Evolutionary conservation across 2,329 filamentous ascomycete species (phyloP).

Genomic region (Verticillium dahliae): DNA sequence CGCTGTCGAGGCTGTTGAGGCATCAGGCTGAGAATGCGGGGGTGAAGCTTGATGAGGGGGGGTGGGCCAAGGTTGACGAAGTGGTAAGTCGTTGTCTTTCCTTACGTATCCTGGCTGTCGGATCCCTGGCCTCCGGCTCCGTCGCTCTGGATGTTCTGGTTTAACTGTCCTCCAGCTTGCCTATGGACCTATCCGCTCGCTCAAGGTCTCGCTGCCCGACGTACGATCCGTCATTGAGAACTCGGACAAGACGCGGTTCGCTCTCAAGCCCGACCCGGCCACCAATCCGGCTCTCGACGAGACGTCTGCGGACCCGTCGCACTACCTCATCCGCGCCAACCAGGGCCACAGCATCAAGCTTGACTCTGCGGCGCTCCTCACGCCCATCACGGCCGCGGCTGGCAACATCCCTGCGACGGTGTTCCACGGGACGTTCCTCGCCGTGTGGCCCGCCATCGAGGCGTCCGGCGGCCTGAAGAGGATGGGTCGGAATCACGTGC

Average conservation of each 20-base stretch:
- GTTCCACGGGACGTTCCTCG: slow-evolving; percentile 85
- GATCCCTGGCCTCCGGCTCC: too few relatives aligned
- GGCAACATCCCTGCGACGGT: slow-evolving; percentile 58
- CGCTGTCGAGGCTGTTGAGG: slow-evolving; percentile 46
- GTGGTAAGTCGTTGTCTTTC: slow-evolving; percentile 41
- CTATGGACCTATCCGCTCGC: slow-evolving; percentile 54
- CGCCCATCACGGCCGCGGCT: slow-evolving; percentile 54
- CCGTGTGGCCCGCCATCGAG: slow-evolving; percentile 70
- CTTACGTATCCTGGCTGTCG: too few relatives aligned
- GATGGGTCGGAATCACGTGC: slow-evolving; percentile 84
- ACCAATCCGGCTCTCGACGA: slow-evolving; percentile 19
- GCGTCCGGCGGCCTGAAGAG: slow-evolving; percentile 68
- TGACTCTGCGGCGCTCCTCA: slow-evolving; percentile 64
- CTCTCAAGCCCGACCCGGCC: slow-evolving; percentile 53
- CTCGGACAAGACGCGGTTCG: slow-evolving; percentile 90
- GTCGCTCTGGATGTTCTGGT: not conserved
- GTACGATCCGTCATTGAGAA: slow-evolving; percentile 61
- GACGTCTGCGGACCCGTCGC: slow-evolving; percentile 41
- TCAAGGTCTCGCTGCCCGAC: slow-evolving; percentile 71
- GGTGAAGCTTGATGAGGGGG: slow-evolving; percentile 50
- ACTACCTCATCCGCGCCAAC: slow-evolving; percentile 88
- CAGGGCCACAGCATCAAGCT: slow-evolving; percentile 85
- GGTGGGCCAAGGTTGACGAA: slow-evolving; percentile 49
- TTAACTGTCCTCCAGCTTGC: slow-evolving; percentile 30
- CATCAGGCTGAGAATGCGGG: slow-evolving; percentile 53